Conservation (phyloP, 2,329 filamentous ascomycete species). For the Fusarium nanum region DNA sequence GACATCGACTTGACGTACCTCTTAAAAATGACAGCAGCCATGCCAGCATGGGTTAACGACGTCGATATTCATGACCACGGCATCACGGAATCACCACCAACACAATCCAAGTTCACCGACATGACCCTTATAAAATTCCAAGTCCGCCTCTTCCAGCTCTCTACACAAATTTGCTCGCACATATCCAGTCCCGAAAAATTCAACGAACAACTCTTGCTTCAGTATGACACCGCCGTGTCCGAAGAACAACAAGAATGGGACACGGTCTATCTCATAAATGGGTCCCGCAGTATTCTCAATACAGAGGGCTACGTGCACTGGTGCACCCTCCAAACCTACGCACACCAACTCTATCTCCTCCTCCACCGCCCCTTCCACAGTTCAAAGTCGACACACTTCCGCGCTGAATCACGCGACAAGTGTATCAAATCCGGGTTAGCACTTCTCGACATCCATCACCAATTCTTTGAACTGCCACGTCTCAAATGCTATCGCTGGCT, state of each 20-base stretch:
- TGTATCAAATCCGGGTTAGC: slow-evolving; percentile 12
- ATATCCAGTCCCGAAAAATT: background rate
- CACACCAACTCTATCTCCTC: slow-evolving; percentile 15
- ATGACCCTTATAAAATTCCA: slow-evolving; percentile 11
- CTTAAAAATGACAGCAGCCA: slow-evolving; percentile 13
- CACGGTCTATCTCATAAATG: background rate
- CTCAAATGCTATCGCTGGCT: slow-evolving; percentile 19
- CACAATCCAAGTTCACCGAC: background rate
- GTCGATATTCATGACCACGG: background rate
- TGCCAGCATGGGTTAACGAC: slow-evolving; percentile 14
- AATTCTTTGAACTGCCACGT: slow-evolving; percentile 8
- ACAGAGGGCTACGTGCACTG: slow-evolving; percentile 15
- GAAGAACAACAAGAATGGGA: slow-evolving; percentile 15
- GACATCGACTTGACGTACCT: slow-evolving; percentile 16
- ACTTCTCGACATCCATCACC: slow-evolving; percentile 8
- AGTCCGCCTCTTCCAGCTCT: background rate
- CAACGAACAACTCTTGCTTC: background rate
- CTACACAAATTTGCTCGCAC: background rate
- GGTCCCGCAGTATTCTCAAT: background rate
- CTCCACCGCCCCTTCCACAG: slow-evolving; percentile 16
- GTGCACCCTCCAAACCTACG: slow-evolving; percentile 18
- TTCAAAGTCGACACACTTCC: background rate
- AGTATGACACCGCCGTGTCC: background rate
- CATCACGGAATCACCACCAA: fast-evolving
- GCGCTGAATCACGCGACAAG: slow-evolving; percentile 5